Conservation (phyloP, 2,329 filamentous ascomycete genomes). For the Exserohilum turcica region DNA sequence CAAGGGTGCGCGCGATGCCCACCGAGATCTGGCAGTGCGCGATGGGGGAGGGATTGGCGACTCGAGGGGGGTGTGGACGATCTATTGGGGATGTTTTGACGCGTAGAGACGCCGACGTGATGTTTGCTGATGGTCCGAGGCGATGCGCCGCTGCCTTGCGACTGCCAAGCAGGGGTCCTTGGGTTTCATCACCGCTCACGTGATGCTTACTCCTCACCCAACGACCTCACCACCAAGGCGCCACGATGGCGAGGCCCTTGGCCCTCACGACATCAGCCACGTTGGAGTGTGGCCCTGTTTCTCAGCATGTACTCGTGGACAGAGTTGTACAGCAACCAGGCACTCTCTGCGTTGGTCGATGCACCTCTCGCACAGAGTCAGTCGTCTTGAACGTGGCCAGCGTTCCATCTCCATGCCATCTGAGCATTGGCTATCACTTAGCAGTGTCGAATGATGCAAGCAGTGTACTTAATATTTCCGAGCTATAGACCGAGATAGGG, state of each 20-base stretch:
- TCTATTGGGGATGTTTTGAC: constrained; percentile 5
- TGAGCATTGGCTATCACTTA: neutral
- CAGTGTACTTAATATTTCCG: neutral
- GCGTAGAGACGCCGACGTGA: constrained; percentile 18
- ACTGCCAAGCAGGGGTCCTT: constrained; percentile 15
- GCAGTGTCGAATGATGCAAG: neutral
- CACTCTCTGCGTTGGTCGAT: too few relatives aligned
- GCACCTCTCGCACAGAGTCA: too few relatives aligned
- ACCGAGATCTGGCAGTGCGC: constrained; percentile 6
- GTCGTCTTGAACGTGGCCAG: too few relatives aligned
- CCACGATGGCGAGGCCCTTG: neutral
- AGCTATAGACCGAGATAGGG: neutral
- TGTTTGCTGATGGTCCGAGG: constrained; percentile 20
- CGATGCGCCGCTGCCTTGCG: constrained; percentile 11
- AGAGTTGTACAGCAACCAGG: too few relatives aligned
- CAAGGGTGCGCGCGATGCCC: constrained; percentile 21
- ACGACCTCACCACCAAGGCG: neutral
- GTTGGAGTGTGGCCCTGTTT: too few relatives aligned
- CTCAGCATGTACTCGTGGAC: too few relatives aligned
- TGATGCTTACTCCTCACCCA: neutral
- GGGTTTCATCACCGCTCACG: constrained; percentile 15
- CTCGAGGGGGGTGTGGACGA: neutral
- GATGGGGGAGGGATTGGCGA: neutral
- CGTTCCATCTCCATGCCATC: too few relatives aligned
- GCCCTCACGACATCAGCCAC: neutral